Conservation (phyloP, 129 eudicot species). For the Erigeron canadensis region DNA sequence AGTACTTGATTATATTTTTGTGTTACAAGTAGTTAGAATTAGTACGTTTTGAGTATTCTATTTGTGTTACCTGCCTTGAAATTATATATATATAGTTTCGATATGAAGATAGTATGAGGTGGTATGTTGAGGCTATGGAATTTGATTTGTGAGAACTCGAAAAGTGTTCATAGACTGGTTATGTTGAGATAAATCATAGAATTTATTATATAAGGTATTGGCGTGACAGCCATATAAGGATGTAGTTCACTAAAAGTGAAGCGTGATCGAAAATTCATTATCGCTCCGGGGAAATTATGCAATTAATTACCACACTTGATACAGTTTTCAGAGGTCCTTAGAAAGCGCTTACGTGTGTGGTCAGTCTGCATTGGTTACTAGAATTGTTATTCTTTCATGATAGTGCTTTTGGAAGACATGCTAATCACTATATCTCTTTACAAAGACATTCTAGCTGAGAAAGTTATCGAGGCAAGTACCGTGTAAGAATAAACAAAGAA, state of each 20-base stretch:
- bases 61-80: not conserved
- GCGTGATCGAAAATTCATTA: not conserved
- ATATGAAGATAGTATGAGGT: constrained; percentile 1
- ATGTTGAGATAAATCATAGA: constrained; percentile 3
- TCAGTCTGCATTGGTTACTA: not conserved
- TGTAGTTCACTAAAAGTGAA: constrained; percentile 5
- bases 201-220: not conserved
- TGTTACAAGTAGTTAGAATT: too few species aligned
- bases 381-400: not conserved
- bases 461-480: not conserved
- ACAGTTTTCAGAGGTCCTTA: not conserved
- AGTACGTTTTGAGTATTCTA: too few species aligned
- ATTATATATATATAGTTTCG: not conserved
- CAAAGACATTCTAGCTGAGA: not conserved
- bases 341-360: not conserved
- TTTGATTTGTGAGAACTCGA: not conserved
- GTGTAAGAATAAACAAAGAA: not conserved
- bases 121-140: constrained; percentile 16
- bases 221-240: not conserved
- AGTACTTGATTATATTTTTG: too few species aligned
- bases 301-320: not conserved
- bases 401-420: constrained; percentile 10
- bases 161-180: not conserved
- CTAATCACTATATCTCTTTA: not conserved
- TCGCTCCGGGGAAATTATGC: not conserved